phyloP scores from a whole-genome alignment of 192 early-diverging fungal genomes.

The Glomus cerebriforme region DNA sequence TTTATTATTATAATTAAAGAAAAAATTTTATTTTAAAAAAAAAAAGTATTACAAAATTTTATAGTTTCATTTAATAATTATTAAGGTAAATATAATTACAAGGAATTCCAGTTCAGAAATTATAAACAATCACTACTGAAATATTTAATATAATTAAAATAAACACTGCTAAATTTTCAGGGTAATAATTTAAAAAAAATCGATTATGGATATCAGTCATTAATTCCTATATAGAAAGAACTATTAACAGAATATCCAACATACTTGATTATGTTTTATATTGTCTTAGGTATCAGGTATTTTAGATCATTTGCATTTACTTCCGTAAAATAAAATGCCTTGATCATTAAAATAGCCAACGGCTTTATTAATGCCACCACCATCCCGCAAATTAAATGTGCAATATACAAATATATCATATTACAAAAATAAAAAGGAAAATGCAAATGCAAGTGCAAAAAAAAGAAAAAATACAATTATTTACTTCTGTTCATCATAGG shows the following conservation, averaged over 20 bases:
- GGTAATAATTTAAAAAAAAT: no score
- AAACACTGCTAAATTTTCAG: no score
- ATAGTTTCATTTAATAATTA: not conserved
- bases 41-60: not conserved
- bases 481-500: slow-evolving; percentile 38
- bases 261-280: not conserved
- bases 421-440: slow-evolving; percentile 20
- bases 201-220: no score
- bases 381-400: slow-evolving; percentile 18
- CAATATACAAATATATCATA: slow-evolving; percentile 26
- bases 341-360: not conserved
- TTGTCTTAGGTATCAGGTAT: not conserved
- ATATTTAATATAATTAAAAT: no score
- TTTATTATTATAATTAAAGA: no score
- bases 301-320: not conserved
- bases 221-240: no score
- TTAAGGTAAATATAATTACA: no score
- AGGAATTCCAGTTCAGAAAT: no score
- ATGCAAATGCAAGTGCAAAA: slow-evolving; percentile 7
- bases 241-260: not conserved
- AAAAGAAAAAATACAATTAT: slow-evolving; percentile 10
- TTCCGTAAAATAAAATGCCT: not conserved
- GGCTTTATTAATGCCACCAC: slow-evolving; percentile 19
- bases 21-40: not conserved
- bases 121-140: no score